Percentiles rank a stretch among this genome's conserved stretches.
Evolutionary conservation across 2,329 filamentous ascomycete species (phyloP).

Genomic region (Phoma herbarum): DNA sequence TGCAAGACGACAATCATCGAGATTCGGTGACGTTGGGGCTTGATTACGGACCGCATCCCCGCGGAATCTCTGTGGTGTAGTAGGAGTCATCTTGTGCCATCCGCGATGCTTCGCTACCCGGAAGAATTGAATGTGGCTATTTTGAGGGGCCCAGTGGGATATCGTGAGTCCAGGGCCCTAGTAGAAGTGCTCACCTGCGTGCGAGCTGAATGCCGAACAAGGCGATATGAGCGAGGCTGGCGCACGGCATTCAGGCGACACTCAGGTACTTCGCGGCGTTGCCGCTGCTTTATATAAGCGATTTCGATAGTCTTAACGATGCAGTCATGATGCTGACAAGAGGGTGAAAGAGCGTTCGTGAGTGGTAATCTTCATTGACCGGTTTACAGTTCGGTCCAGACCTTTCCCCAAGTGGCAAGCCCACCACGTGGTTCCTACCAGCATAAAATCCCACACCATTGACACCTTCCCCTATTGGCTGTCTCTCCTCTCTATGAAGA

Average conservation of each 20-base stretch:
- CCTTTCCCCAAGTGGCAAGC: conserved; percentile 11
- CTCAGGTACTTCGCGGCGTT: neutral
- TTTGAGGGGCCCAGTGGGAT: conserved; percentile 1
- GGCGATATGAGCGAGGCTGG: neutral
- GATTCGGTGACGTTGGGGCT: neutral
- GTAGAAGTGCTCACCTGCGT: neutral
- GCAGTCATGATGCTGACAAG: conserved; percentile 19
- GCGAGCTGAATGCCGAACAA: conserved; percentile 3
- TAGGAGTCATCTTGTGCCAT: conserved; percentile 2
- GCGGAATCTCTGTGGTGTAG: neutral
- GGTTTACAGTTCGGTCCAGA: conserved; percentile 1
- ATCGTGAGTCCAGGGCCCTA: neutral
- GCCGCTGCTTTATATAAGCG: conserved; percentile 10
- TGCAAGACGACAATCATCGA: neutral
- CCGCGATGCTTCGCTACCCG: neutral
- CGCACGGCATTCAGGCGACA: conserved; percentile 1
- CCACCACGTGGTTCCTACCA: conserved; percentile 11
- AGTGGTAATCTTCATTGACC: conserved; percentile 17
- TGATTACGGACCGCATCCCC: conserved; percentile 2
- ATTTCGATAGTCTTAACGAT: conserved; percentile 15
- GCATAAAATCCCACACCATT: neutral
- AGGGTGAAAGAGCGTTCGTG: conserved; percentile 2
- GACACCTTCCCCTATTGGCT: conserved; percentile 10
- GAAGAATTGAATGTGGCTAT: conserved; percentile 10
- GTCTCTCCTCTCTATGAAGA: conserved; percentile 3